Evolutionary conservation across 2,329 filamentous ascomycete species (phyloP), one percentile per base, ranked within the genome.

Genomic region (Penicillium sumatraense): DNA sequence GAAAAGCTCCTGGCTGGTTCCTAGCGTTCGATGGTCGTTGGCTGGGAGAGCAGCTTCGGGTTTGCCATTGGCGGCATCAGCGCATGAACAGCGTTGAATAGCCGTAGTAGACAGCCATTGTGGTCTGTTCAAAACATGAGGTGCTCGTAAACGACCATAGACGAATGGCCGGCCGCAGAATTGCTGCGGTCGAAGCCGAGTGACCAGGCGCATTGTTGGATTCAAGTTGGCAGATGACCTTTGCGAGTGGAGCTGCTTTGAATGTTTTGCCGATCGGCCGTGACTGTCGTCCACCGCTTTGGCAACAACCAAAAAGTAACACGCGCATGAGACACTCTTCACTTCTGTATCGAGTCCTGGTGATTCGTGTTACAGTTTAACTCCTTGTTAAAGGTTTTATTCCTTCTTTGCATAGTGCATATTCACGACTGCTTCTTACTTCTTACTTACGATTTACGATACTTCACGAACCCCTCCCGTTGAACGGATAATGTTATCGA

Each of bases 1-100:
- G 73, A 95, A 96, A 35, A 96, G 84, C 64, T 89, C 85, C 65
- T 95, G 90, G 5, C 70, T 65, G 35, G 75, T 75, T 23, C 79
- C 81, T 16, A 84, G 69, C 21, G 73, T 70, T 61, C 81, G 80
- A 61, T 85, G 82, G 59, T 84, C 80, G 53, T 73, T 72, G 5
- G 73, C 62, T 45, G 78, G 72, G 35, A 72, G 72, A 23, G 74
- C 49, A 51, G 60, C 44, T 62, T 63, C 60, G 20, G 57, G 53
- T 36, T 46, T 40, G 26, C 45, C 53, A 14, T 63, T 64, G 49
- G 60, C 58, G 5, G 58, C 58, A 21, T 65, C 61, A 57, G 57
- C 62, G 51, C 63, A 66, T 13, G 62, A 65, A 41, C 63, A 66
- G 33, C 51, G 45, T 41, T 62, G 63, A 49, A 49, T 50, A 24